Evolutionary conservation across 1,284 basidiomycete species (phyloP).

Genomic region (Boletellus deceptivus): DNA sequence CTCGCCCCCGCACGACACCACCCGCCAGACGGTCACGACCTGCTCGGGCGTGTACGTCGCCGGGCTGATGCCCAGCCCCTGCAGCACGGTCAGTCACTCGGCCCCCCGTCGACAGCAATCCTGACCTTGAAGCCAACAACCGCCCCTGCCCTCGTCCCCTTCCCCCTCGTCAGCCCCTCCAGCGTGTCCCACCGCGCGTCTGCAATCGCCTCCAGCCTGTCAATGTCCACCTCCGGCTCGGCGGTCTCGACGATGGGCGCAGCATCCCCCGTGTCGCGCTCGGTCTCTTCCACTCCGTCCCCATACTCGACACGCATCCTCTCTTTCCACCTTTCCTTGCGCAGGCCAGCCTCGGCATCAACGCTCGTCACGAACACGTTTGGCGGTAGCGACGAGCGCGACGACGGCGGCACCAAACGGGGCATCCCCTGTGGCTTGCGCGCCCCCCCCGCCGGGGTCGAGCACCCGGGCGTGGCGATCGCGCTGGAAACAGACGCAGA

Average conservation of each 20-base stretch:
- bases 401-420: conserved; percentile 59
- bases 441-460: no score
- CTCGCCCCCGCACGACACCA: conserved; percentile 8
- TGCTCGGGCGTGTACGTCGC: conserved; percentile 27
- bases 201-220: conserved; percentile 11
- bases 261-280: not conserved
- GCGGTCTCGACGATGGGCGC: conserved; percentile 7
- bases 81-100: not conserved
- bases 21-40: conserved; percentile 16
- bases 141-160: conserved; percentile 2
- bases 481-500: not conserved
- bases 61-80: conserved; percentile 29
- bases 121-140: conserved; percentile 30
- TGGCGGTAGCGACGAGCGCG: conserved; percentile 23
- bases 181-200: conserved; percentile 19
- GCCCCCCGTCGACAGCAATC: not conserved
- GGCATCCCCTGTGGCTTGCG: conserved; percentile 9
- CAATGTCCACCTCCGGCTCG: conserved; percentile 6
- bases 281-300: not conserved
- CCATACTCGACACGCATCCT: conserved; percentile 10
- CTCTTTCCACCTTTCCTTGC: conserved; percentile 11
- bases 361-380: conserved; percentile 37
- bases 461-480: not conserved
- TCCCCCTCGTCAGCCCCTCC: conserved; percentile 1
- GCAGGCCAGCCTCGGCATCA: conserved; percentile 30